Evolutionary conservation across 129 eudicot species (phyloP), one percentile per base, ranked within the genome.

Genomic region (Oenanthe sinensis): DNA sequence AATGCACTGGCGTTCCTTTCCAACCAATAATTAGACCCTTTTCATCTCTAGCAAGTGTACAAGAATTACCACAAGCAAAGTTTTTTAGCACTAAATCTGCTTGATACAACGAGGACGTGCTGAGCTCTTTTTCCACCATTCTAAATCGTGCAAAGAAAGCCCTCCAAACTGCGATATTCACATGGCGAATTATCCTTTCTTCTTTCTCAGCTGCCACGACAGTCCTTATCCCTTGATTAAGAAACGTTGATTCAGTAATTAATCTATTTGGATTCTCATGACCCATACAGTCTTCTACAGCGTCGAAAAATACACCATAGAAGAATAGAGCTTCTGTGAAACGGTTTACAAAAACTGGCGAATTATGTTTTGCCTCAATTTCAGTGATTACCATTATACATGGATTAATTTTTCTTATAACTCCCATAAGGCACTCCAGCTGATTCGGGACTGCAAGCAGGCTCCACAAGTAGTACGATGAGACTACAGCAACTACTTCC

Each of bases 1-100:
- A 78, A 78, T 55, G 52, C 48, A 85, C 10, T 37, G 85, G 85
- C 6, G 76, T 79, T 45, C 88, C 88, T 74, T 85, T 85, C 88
- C 88, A 81, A 0, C 88, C 83, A 37, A 85, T 22, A 16, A 81
- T 54, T 4, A 82, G 43, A 68, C 83, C 77, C 24, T 79, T 82
- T n/a, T 81, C 88, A 75, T 82, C 72, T 39, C 44, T 44, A 52
- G 40, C 81, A 75, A 82, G 63, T 4, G 83, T 74, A 78, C 80
- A 85, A 69, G 81, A 85, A 45, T 48, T 45, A 15, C 81, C 81
- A 42, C 79, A 70, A 45, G 49, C 22, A 47, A 79, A 85, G 46
- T 75, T 70, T 45, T 79, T 75, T 22, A 82, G 70, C 70, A 85
- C 70, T 26, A 85, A 69, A 37, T 67, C 79, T 28, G 88, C 88